A percentile compares a stretch with the other conserved stretches of the same genome.
These are phyloP conservation scores for Leccinum subrobustum DNA, from an alignment of 1,284 basidiomycete genomes.

Conservation along the genomic window DNA sequence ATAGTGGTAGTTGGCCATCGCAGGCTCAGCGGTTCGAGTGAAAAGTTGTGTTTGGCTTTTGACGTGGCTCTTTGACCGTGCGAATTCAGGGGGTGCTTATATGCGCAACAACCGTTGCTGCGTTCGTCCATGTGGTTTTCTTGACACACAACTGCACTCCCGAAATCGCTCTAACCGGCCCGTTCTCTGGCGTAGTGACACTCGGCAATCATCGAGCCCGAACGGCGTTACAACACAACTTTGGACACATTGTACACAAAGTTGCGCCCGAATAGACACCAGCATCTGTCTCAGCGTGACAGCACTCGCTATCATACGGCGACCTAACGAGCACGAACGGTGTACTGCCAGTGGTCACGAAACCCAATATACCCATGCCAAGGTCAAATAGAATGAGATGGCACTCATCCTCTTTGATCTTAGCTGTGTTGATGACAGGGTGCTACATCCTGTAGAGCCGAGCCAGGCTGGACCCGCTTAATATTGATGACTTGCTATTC, in stretches of 20 bases:
- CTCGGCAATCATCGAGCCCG: too few species aligned
- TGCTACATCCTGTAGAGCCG: too few species aligned
- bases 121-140: too few species aligned
- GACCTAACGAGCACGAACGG: too few species aligned
- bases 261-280: neutral
- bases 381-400: too few species aligned
- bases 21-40: neutral
- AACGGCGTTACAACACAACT: neutral
- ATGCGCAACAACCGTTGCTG: neutral
- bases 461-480: neutral
- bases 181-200: neutral
- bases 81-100: neutral
- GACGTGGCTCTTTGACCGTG: neutral
- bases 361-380: too few species aligned
- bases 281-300: neutral
- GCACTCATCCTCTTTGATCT: too few species aligned
- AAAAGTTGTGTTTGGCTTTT: neutral
- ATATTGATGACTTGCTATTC: neutral
- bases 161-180: too few species aligned
- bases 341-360: too few species aligned
- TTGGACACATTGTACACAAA: neutral
- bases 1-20: conserved; percentile 77
- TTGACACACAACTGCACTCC: too few species aligned
- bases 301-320: too few species aligned
- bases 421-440: too few species aligned